Base-by-base conservation (phyloP, 345 rosid genomes). In the Psidium guajava region DNA sequence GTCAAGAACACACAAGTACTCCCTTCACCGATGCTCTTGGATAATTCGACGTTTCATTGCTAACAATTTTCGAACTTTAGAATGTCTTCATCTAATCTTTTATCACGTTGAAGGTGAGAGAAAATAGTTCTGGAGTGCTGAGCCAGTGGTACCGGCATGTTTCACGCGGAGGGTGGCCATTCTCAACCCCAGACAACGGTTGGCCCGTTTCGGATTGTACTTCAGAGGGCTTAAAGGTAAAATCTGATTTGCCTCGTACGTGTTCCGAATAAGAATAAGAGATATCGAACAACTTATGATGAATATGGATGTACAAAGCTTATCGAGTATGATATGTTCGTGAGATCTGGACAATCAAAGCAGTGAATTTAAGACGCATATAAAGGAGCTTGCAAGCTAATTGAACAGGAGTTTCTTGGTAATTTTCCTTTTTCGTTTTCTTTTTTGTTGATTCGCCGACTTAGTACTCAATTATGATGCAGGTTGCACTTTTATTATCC, bases 201-300 rank as follows among this genome's bases (percentile, higher is more conserved):
- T 95, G 98, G 96, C 89, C 88, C n/a, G 94, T 90, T 20, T 92
- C 98, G 1, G 95, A 95, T 84, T 90, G 93, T 83, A 87, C 96
- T 6, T 88, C 94, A 1, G 98, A 95, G 90, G 93, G 90, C 49
- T 88, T 95, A 27, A 92, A 94, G 93, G 95, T 90, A 75, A 15
- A 47, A 6, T 84, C 55, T 52, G 40, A 51, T 61, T 55, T 54
- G 55, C 13, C 40, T 27, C 25, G 14, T 54, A 57, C 20, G 32
- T 69, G 16, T 69, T 32, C 77, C 21, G 12, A 16, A 32, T 4
- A 61, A 15, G 74, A 61, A 28, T 36, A 22, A 18, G 75, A 32
- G 77, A 69, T 8, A 69, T 32, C 6, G 10, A 69, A 69, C 77
- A 69, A 18, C 77, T 32, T 32, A 32, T 10, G 40, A 32, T 10